Conservation (phyloP, 371 early-diverging fungal genomes). For the Blyttiomyces sp. region DNA sequence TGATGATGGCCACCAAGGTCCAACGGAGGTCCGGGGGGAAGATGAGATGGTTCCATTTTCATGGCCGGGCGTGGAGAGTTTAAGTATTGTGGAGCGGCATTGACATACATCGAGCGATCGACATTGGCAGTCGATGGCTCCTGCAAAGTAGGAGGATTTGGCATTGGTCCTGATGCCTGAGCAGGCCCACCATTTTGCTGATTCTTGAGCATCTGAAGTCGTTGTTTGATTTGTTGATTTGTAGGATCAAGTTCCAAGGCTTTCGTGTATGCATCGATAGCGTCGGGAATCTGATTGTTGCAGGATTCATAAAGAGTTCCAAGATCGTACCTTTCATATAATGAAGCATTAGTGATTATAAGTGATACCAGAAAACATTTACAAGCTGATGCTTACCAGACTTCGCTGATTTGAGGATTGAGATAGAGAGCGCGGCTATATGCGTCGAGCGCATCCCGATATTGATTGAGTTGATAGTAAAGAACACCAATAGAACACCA, state of each 20-base stretch:
- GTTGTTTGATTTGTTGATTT: slow-evolving; percentile 78
- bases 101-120: background rate
- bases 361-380: background rate
- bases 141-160: slow-evolving; percentile 4
- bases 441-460: slow-evolving; percentile 94
- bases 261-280: slow-evolving; percentile 93
- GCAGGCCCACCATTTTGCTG: background rate
- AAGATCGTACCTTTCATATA: slow-evolving; percentile 67
- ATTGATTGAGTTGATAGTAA: slow-evolving; percentile 95
- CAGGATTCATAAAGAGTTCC: slow-evolving; percentile 97
- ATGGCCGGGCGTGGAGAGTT: too few relatives aligned
- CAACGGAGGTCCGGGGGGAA: too few relatives aligned
- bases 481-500: slow-evolving; percentile 99
- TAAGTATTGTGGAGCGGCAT: too few relatives aligned
- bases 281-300: slow-evolving; percentile 95
- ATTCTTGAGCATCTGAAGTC: slow-evolving; percentile 47
- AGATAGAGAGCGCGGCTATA: slow-evolving; percentile 92
- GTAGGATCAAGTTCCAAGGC: slow-evolving; percentile 89
- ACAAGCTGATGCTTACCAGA: slow-evolving; percentile 62
- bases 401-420: slow-evolving; percentile 93
- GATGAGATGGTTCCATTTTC: too few relatives aligned
- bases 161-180: background rate
- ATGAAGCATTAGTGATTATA: background rate
- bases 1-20: too few relatives aligned
- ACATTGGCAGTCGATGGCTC: slow-evolving; percentile 5